phyloP scores from a whole-genome alignment of 2,329 filamentous ascomycete species.

The Beauveria scarabaeidicola region DNA sequence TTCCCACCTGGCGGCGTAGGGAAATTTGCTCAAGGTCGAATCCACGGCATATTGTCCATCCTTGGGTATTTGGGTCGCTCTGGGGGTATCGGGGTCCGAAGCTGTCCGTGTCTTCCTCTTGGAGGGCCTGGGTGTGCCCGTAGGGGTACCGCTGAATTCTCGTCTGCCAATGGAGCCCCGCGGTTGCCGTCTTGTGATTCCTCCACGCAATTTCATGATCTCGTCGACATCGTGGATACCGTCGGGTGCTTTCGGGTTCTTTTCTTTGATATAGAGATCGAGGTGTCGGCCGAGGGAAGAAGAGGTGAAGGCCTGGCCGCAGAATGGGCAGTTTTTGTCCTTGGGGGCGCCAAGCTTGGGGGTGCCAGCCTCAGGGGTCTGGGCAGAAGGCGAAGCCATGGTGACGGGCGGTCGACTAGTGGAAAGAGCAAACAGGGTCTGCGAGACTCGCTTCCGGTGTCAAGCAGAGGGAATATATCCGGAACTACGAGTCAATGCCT shows the following conservation, averaged over 20 bases:
- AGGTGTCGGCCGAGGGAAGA: slow-evolving; percentile 89
- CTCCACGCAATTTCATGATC: slow-evolving; percentile 73
- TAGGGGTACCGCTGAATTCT: slow-evolving; percentile 50
- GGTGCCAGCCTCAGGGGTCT: slow-evolving; percentile 30
- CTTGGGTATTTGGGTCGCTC: slow-evolving; percentile 31
- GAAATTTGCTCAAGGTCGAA: slow-evolving; percentile 44
- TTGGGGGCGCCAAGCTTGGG: slow-evolving; percentile 49
- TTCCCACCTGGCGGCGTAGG: slow-evolving; percentile 60
- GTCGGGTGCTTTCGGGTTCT: slow-evolving; percentile 81
- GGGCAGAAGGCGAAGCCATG: slow-evolving; percentile 26
- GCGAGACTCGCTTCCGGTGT: neutral
- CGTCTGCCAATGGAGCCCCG: slow-evolving; percentile 51
- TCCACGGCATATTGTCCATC: slow-evolving; percentile 36
- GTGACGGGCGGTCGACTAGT: slow-evolving; percentile 13
- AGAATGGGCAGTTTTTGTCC: slow-evolving; percentile 84
- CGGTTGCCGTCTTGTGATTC: slow-evolving; percentile 79
- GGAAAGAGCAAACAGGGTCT: neutral
- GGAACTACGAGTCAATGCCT: slow-evolving; percentile 7
- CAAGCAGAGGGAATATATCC: neutral
- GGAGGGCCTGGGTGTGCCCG: slow-evolving; percentile 38
- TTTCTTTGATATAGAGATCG: slow-evolving; percentile 87
- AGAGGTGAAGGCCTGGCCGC: slow-evolving; percentile 82
- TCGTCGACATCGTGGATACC: slow-evolving; percentile 85
- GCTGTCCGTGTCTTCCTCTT: slow-evolving; percentile 30
- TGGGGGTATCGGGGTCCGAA: slow-evolving; percentile 30